Evolutionary conservation across 768 basidiomycete genomes (phyloP).

Genomic region (Dentipellis sp.): DNA sequence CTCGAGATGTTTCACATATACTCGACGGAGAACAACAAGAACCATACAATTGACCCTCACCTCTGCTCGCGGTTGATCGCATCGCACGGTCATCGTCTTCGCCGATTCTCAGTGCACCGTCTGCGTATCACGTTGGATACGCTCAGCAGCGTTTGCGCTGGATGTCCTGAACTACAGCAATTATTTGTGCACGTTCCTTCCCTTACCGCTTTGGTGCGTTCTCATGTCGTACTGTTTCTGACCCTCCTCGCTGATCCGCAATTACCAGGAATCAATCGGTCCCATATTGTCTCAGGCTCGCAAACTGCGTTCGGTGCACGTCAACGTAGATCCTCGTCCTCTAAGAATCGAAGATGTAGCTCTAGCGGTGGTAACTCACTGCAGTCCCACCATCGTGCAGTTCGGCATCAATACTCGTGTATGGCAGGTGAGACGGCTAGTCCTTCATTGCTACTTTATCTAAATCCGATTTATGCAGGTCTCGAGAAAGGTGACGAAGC

Average conservation of each 20-base stretch:
- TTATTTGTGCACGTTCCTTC: slow-evolving; percentile 55
- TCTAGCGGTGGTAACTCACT: slow-evolving; percentile 36
- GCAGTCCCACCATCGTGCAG: slow-evolving; percentile 42
- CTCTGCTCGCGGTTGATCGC: slow-evolving; percentile 45
- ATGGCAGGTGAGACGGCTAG: slow-evolving; percentile 46
- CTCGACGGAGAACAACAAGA: slow-evolving; percentile 28
- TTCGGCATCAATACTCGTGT: slow-evolving; percentile 64
- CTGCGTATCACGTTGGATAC: slow-evolving; percentile 44
- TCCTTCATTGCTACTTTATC: background rate
- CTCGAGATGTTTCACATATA: slow-evolving; percentile 59
- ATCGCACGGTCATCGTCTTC: slow-evolving; percentile 42
- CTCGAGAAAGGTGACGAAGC: slow-evolving; percentile 26
- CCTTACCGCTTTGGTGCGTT: slow-evolving; percentile 35
- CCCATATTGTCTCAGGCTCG: slow-evolving; percentile 34
- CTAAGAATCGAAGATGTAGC: slow-evolving; percentile 12
- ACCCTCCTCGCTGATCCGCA: background rate
- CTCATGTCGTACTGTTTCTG: background rate
- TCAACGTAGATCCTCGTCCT: slow-evolving; percentile 32
- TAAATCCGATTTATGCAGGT: slow-evolving; percentile 29
- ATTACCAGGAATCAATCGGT: slow-evolving; percentile 30
- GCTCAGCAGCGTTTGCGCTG: slow-evolving; percentile 43
- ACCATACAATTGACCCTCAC: slow-evolving; percentile 19
- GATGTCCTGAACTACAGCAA: slow-evolving; percentile 47
- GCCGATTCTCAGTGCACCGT: slow-evolving; percentile 53
- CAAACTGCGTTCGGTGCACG: slow-evolving; percentile 47